Evolutionary conservation across 169 alveolate genomes (phyloP), one percentile per base, ranked within the genome.

Genomic region (Cryptosporidium sp.): DNA sequence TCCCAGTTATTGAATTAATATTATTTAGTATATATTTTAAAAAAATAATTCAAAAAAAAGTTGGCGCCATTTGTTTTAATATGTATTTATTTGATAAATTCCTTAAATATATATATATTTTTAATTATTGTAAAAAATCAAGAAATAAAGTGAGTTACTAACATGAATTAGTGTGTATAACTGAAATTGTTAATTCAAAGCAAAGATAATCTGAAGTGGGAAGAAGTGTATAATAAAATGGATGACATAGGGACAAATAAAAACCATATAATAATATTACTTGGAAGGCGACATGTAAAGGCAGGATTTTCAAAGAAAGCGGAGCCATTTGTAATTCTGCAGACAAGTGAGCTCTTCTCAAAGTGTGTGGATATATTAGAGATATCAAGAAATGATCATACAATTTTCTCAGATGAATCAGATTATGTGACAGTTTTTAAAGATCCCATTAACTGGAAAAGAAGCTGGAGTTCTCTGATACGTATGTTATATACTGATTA

Each of bases 251-350:
- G 43, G 12, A 29, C 35, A 39, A 80, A n/a, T 41, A 61, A 35
- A 31, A 45, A 52, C 21, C 62, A 26, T 80, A 67, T 80, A 29
- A 43, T 80, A 43, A 62, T 80, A 41, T 45, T 21, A 7, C 31
- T 80, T 31, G 89, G 89, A 35, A 80, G 89, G 62, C 73, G 75
- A 16, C 75, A 80, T 59, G 26, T 80, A 12, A 80, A 80, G 9
- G 89, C 75, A 41, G 89, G 89, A 21, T 80, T 61, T 80, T 80
- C 89, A 41, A 80, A 62, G 31, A 62, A 39, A 33, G 1, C 43
- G 41, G 75, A 65, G 21, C 89, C 89, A 41, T 41, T 80, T 59
- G 89, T 65, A 26, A 80, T 80, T 23, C 14, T 80, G 37, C 89
- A 58, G 31, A 65, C 68, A 29, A 41, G 50, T 29, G 89, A 80